Evolutionary conservation across 805 yeast species (phyloP), one percentile per base, ranked within the genome.

Genomic region (Suhomyces prunicola): DNA sequence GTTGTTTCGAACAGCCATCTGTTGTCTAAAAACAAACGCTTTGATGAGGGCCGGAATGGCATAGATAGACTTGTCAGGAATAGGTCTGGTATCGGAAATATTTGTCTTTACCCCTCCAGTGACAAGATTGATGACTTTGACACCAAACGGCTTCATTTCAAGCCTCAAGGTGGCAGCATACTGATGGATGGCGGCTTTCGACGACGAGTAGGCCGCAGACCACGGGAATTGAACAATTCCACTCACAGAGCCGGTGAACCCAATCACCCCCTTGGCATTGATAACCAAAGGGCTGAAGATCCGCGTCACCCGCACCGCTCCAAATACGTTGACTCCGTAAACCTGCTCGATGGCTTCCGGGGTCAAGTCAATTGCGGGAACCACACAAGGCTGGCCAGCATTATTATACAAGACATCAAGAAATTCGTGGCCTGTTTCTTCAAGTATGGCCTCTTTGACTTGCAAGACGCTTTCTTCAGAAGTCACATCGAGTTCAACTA

Each of bases 101-200:
- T 84, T 76, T 0, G 94, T 86, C 22, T 72, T 70, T 29, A 88
- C 94, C 36, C 88, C 93, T 29, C 96, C 96, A 7, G 94, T 88
- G 41, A 87, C 69, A 10, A 85, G 76, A 60, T 86, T 85, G 54
- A 86, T 73, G 0, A 88, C 93, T 48, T 82, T 75, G 5, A 88
- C 93, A 13, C 80, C 87, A 60, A 87, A 85, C 3, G 90, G 87
- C 63, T 81, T 81, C 78, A 88, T 65, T 67, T 88, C 96, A 24
- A 84, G 63, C 50, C 85, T 80, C 52, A 88, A 69, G 2, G 78
- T 78, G 41, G 81, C 78, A 0, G 90, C 87, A 62, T 84, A 88
- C 58, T 81, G 85, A 58, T 87, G 90, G 53, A 88, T 82, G 0
- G 93, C 92, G 5, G 92, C 90, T 61, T 88, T 88, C 1, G 87